Evolutionary conservation across 306 rosid genomes (phyloP).

Genomic region (Ormosia semicastrata): DNA sequence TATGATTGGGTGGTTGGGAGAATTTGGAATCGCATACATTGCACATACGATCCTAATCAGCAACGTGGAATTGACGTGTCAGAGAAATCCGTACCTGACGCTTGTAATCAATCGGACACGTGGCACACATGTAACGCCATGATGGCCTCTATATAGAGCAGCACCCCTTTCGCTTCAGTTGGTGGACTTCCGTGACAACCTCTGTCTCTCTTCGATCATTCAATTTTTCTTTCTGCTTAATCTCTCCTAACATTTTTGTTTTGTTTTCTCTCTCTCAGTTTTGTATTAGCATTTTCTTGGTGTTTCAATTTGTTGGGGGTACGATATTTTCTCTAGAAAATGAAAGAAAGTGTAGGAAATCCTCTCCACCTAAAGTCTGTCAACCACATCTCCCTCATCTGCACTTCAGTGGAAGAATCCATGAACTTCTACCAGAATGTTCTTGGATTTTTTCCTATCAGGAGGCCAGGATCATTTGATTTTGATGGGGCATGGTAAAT

Average conservation of each 20-base stretch:
- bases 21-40: too few relatives aligned
- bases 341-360: slow-evolving; percentile 72
- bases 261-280: not conserved
- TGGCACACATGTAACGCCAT: not conserved
- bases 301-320: not conserved
- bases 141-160: slow-evolving; percentile 13
- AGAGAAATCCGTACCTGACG: not conserved
- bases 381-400: slow-evolving; percentile 80
- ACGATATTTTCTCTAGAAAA: slow-evolving; percentile 18
- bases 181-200: not conserved
- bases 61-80: slow-evolving; percentile 32
- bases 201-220: not conserved
- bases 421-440: slow-evolving; percentile 69
- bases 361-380: slow-evolving; percentile 83
- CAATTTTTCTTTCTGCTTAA: not conserved
- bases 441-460: slow-evolving; percentile 80
- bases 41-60: not conserved
- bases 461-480: slow-evolving; percentile 86
- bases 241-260: not conserved
- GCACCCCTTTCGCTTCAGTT: not conserved
- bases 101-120: not conserved
- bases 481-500: slow-evolving; percentile 88
- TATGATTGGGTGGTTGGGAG: too few relatives aligned
- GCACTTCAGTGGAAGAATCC: slow-evolving; percentile 64
- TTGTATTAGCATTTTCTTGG: not conserved